A percentile compares a stretch with the other conserved stretches of the same genome.
These are phyloP conservation scores for Curvularia sp. DNA, from an alignment of 2,329 filamentous ascomycete species.

Conservation along the genomic window DNA sequence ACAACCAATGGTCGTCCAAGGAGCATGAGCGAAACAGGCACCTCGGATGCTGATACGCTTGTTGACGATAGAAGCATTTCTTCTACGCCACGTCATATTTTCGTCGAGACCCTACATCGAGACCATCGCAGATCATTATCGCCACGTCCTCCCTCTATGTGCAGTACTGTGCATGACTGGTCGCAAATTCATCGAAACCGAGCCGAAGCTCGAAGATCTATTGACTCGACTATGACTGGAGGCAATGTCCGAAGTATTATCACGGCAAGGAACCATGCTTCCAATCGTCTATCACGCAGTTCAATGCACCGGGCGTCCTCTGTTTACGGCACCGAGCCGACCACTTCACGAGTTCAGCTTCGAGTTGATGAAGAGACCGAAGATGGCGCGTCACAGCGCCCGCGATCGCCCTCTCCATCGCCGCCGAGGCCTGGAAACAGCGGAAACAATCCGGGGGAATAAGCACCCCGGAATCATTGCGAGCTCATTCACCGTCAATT, in stretches of 20 bases:
- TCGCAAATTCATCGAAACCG: slow-evolving; percentile 12
- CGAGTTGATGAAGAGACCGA: slow-evolving; percentile 2
- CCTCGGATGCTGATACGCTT: slow-evolving; percentile 20
- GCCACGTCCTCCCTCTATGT: slow-evolving; percentile 14
- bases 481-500: background rate
- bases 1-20: slow-evolving; percentile 3
- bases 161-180: slow-evolving; percentile 12
- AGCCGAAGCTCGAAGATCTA: slow-evolving; percentile 16
- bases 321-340: slow-evolving; percentile 5
- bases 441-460: background rate
- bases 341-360: slow-evolving; percentile 4
- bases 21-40: slow-evolving; percentile 19
- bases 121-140: slow-evolving; percentile 13
- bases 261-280: slow-evolving; percentile 2
- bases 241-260: slow-evolving; percentile 12
- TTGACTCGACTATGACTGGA: slow-evolving; percentile 14
- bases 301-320: slow-evolving; percentile 7
- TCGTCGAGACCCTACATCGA: slow-evolving; percentile 9
- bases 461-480: background rate
- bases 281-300: slow-evolving; percentile 9
- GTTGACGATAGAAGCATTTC: slow-evolving; percentile 12
- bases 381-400: background rate
- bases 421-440: background rate
- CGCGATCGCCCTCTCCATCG: background rate
- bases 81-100: slow-evolving; percentile 6